A percentile compares a stretch with the other conserved stretches of the same genome.
Evolutionary conservation across 257 asterid genomes (phyloP).

Genomic region (Solanum medicagineum): DNA sequence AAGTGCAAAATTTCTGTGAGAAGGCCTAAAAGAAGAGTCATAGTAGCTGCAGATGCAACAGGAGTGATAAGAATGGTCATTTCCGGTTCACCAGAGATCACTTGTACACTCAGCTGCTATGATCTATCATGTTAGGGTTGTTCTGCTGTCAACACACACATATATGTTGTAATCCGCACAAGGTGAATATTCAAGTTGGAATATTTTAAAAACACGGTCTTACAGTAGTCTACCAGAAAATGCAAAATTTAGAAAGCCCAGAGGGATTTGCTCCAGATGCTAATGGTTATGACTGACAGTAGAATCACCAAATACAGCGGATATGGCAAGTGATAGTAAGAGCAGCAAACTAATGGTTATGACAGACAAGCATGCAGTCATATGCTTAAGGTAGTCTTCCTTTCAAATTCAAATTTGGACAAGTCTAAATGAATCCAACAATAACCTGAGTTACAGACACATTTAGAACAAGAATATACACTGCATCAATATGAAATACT

Average conservation of each 20-base stretch:
- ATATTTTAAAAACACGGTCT: background rate
- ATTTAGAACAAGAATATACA: background rate
- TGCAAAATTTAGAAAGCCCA: background rate
- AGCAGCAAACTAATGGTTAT: background rate
- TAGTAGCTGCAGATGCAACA: too few species aligned
- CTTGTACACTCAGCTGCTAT: too few species aligned
- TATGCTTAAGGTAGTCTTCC: background rate
- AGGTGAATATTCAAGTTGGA: too few species aligned
- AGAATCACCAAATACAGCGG: background rate
- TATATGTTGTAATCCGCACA: too few species aligned
- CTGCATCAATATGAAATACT: background rate
- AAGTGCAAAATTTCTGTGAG: too few species aligned
- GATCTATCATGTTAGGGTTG: too few species aligned
- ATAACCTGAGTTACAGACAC: background rate
- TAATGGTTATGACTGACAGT: too few species aligned
- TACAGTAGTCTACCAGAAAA: background rate
- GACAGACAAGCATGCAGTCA: background rate
- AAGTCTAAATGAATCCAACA: background rate
- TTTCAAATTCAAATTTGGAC: background rate
- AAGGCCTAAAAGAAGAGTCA: too few species aligned
- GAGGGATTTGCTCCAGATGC: background rate
- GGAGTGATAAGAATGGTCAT: too few species aligned
- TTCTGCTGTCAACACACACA: too few species aligned
- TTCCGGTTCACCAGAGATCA: too few species aligned
- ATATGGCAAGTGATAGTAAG: background rate